phyloP scores from a whole-genome alignment of 768 basidiomycete genomes.

The Russula emetica region DNA sequence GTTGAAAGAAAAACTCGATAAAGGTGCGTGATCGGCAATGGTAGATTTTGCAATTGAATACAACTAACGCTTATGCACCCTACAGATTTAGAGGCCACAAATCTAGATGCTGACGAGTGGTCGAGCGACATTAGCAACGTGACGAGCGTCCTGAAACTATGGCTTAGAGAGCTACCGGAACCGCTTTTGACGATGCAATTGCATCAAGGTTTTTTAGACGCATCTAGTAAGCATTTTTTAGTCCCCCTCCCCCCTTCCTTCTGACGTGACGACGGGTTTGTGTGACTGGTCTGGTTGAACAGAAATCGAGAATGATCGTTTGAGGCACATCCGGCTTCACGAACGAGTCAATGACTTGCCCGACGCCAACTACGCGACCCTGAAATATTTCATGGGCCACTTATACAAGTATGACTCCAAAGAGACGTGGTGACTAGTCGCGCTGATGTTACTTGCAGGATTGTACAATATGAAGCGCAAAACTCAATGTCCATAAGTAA shows the following conservation, averaged over 20 bases:
- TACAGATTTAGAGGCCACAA: slow-evolving; percentile 77
- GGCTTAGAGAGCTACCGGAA: slow-evolving; percentile 94
- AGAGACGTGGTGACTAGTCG: background rate
- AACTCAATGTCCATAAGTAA: slow-evolving; percentile 95
- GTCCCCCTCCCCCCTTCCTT: slow-evolving; percentile 2
- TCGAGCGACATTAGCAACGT: slow-evolving; percentile 93
- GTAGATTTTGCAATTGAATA: slow-evolving; percentile 2
- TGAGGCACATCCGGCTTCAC: slow-evolving; percentile 93
- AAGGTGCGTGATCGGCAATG: slow-evolving; percentile 47
- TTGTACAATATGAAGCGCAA: slow-evolving; percentile 64
- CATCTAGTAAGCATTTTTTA: slow-evolving; percentile 69
- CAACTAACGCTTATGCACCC: background rate
- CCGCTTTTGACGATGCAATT: slow-evolving; percentile 79
- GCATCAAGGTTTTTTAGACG: slow-evolving; percentile 92
- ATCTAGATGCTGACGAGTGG: slow-evolving; percentile 88
- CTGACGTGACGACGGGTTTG: background rate
- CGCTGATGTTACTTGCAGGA: slow-evolving; percentile 42
- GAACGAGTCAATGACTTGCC: slow-evolving; percentile 97
- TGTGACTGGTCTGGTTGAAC: slow-evolving; percentile 12
- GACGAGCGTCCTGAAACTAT: slow-evolving; percentile 89
- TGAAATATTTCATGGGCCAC: slow-evolving; percentile 95
- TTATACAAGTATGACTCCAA: slow-evolving; percentile 66
- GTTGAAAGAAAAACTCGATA: slow-evolving; percentile 79
- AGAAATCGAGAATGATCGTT: slow-evolving; percentile 91
- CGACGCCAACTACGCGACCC: slow-evolving; percentile 96